Percentiles rank a stretch among this genome's conserved stretches.
These are phyloP conservation scores for Kuraishia ogatae DNA, from an alignment of 805 yeast species.

Conservation along the genomic window DNA sequence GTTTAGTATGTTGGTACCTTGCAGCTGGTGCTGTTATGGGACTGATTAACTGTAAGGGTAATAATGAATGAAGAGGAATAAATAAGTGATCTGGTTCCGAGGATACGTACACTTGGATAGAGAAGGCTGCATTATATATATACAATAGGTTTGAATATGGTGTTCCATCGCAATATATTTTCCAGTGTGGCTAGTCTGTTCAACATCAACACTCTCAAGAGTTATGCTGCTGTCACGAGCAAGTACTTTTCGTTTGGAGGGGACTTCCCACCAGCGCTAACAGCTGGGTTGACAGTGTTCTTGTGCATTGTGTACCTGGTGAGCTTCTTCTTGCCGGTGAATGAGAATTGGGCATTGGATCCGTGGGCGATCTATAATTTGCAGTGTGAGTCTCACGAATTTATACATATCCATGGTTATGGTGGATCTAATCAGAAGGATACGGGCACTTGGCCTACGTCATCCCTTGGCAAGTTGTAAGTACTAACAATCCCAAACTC, in stretches of 20 bases:
- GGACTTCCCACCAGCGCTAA: constrained; percentile 47
- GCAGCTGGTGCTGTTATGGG: background rate
- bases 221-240: background rate
- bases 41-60: too few species aligned
- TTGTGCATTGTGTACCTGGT: constrained; percentile 34
- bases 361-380: constrained; percentile 45
- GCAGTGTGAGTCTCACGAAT: constrained; percentile 29
- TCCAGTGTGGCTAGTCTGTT: background rate
- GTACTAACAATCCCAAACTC: background rate
- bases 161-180: background rate
- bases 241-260: constrained; percentile 4
- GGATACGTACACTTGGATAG: too few species aligned
- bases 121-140: too few species aligned
- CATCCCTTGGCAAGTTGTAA: too few species aligned
- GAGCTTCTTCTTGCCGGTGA: constrained; percentile 20
- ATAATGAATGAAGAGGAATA: too few species aligned
- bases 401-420: too few species aligned
- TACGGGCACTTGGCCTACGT: too few species aligned
- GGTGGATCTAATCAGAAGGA: too few species aligned
- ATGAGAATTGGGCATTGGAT: constrained; percentile 35
- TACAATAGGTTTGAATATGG: too few species aligned
- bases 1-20: too few species aligned
- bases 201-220: background rate
- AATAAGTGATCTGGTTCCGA: too few species aligned
- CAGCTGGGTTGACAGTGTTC: constrained; percentile 54